Percentiles rank a stretch among this genome's conserved stretches.
Evolutionary conservation across 495 filamentous ascomycete genomes (phyloP).

Genomic region (Penicillium robsamsonii): DNA sequence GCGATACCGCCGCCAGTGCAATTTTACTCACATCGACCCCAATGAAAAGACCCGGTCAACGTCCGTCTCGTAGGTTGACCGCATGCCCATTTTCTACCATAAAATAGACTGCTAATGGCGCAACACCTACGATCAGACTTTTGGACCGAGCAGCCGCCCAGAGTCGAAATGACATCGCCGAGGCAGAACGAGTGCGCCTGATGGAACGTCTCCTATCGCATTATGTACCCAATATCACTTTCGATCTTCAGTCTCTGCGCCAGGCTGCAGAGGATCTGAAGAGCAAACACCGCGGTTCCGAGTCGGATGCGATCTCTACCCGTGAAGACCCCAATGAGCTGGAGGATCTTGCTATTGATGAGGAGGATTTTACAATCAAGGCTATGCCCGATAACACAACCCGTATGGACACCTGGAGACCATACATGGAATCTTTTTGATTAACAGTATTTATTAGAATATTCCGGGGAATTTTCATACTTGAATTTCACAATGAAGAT

Average conservation of each 20-base stretch:
- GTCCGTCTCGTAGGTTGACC: constrained; percentile 37
- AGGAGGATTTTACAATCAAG: constrained; percentile 48
- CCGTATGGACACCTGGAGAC: constrained; percentile 25
- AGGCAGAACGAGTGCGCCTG: constrained; percentile 42
- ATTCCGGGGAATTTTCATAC: constrained; percentile 54
- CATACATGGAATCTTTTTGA: not conserved
- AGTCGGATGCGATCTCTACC: constrained; percentile 35
- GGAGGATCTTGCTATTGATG: constrained; percentile 45
- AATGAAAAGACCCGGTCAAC: constrained; percentile 39
- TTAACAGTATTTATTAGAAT: constrained; percentile 33
- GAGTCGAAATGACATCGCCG: constrained; percentile 43
- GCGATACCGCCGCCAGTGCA: constrained; percentile 48
- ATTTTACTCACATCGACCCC: constrained; percentile 46
- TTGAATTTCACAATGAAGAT: constrained; percentile 53
- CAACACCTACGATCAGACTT: constrained; percentile 20
- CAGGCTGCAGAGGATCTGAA: constrained; percentile 42
- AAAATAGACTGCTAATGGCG: constrained; percentile 1
- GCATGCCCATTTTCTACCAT: not conserved
- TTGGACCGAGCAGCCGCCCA: constrained; percentile 37
- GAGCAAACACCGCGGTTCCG: constrained; percentile 37
- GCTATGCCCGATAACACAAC: constrained; percentile 49
- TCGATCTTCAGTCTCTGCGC: constrained; percentile 45
- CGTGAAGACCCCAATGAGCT: constrained; percentile 39
- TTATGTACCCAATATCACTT: constrained; percentile 43
- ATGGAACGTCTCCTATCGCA: constrained; percentile 47